These are phyloP conservation scores for Pilaira anomala DNA, from an alignment of 192 early-diverging fungal species.

Conservation along the genomic window DNA sequence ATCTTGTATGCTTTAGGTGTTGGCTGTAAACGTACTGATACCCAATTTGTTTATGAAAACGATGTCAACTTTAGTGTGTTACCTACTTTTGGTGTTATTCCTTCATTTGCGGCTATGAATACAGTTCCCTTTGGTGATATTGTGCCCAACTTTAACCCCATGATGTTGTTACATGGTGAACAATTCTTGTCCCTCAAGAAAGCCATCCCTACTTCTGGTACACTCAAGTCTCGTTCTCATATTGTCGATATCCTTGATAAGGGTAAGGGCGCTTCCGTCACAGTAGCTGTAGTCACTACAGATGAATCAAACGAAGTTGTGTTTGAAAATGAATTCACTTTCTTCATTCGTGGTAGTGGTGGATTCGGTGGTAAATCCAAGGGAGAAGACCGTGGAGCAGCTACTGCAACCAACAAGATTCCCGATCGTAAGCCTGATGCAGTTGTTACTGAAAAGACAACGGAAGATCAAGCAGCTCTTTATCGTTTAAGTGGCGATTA, in stretches of 20 bases:
- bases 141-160: constrained; percentile 79
- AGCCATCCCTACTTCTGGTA: constrained; percentile 82
- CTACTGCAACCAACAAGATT: constrained; percentile 74
- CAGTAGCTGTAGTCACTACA: constrained; percentile 76
- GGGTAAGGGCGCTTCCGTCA: constrained; percentile 86
- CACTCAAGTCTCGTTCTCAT: constrained; percentile 68
- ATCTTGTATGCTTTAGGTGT: constrained; percentile 94
- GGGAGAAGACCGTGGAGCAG: constrained; percentile 67
- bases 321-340: constrained; percentile 83
- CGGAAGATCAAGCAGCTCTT: constrained; percentile 88
- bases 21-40: constrained; percentile 83
- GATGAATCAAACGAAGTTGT: constrained; percentile 75
- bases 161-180: constrained; percentile 99
- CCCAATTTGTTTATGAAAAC: constrained; percentile 92
- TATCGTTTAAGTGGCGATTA: constrained; percentile 93
- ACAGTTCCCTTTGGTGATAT: constrained; percentile 68
- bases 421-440: constrained; percentile 87
- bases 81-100: constrained; percentile 92
- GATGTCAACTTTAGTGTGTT: constrained; percentile 77
- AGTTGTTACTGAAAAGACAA: constrained; percentile 80
- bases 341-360: constrained; percentile 92
- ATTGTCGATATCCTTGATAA: constrained; percentile 96
- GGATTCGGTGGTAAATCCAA: constrained; percentile 83
- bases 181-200: constrained; percentile 90
- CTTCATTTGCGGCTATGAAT: constrained; percentile 69